Evolutionary conservation across 805 yeast genomes (phyloP), one percentile per base, ranked within the genome.

Genomic region (Zygotorulaspora sp.): DNA sequence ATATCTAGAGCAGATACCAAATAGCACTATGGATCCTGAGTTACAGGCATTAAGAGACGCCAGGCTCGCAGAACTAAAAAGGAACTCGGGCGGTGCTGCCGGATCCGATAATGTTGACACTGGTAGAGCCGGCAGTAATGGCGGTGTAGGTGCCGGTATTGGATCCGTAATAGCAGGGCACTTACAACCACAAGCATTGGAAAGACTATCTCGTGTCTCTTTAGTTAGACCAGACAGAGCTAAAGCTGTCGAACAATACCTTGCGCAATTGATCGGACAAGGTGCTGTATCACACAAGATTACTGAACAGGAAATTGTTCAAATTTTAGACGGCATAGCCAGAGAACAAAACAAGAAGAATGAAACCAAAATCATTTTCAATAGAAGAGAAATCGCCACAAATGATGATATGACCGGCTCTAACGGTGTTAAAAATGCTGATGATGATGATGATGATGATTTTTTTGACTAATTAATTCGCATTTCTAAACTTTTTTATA

Each of bases 191-290:
- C 76, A 73, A 35, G 98, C 97, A 1, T 72, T 94, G 32, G 97
- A 90, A 55, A 72, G 98, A 42, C 69, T 90, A 31, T 77, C 89
- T 13, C 71, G 98, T 41, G 94, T 90, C 13, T 68, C 87, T 19
- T 74, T 92, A 57, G 98, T 90, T 30, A 77, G 89, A 55, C 94
- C 94, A 2, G 97, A 92, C 36, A 71, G 97, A 40, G 97, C 95
- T 1, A 73, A 75, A 35, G 84, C 88, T 2, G 97, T 88, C 10
- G 97, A 90, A 53, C 78, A 80, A 45, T 78, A 90, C 51, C 65
- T 90, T 30, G 64, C 83, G 18, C 77, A 79, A 50, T 64, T 90
- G 58, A 83, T 80, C 6, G 77, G 78, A 43, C 72, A 83, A 48
- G 97, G 97, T 2, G 86, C 83, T 43, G 65, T 90, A 23, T 34